phyloP scores from a whole-genome alignment of 129 eudicot genomes.

The Helianthus tuberosus region DNA sequence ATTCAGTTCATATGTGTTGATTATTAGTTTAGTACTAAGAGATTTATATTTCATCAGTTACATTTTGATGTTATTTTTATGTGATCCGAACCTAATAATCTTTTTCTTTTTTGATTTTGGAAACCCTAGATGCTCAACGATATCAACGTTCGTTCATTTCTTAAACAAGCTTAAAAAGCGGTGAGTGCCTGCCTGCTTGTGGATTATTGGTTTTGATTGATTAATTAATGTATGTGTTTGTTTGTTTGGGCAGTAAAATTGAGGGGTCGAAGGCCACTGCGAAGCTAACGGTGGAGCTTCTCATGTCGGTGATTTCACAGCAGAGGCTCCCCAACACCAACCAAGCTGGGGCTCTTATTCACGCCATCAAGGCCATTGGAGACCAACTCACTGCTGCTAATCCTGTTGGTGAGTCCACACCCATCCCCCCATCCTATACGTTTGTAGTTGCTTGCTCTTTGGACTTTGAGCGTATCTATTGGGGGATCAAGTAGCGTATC shows the following conservation, averaged over 20 bases:
- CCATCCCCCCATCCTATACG: too few species aligned
- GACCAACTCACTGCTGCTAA: conserved; percentile 79
- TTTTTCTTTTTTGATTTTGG: too few species aligned
- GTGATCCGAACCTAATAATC: too few species aligned
- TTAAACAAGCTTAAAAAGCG: conserved; percentile 74
- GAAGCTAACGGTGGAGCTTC: conserved; percentile 82
- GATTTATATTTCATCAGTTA: too few species aligned
- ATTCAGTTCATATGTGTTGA: too few species aligned
- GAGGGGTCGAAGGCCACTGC: conserved; percentile 94
- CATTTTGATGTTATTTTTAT: too few species aligned
- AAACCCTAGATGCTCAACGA: too few species aligned
- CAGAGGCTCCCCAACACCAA: conserved; percentile 76
- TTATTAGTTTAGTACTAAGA: too few species aligned
- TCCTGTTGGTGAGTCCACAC: conserved; percentile 66
- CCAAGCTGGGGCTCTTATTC: conserved; percentile 85
- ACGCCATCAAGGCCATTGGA: conserved; percentile 79
- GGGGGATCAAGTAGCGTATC: too few species aligned
- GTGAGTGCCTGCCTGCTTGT: conserved; percentile 38
- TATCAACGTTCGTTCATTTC: too few species aligned
- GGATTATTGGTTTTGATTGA: background rate
- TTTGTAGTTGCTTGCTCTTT: too few species aligned
- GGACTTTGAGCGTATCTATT: too few species aligned
- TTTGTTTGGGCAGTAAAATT: conserved; percentile 53
- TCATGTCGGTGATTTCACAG: conserved; percentile 82
- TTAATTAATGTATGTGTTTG: background rate